Conservation (phyloP, 352 stramenopile genomes). For the Phytopythium kandeliae region DNA sequence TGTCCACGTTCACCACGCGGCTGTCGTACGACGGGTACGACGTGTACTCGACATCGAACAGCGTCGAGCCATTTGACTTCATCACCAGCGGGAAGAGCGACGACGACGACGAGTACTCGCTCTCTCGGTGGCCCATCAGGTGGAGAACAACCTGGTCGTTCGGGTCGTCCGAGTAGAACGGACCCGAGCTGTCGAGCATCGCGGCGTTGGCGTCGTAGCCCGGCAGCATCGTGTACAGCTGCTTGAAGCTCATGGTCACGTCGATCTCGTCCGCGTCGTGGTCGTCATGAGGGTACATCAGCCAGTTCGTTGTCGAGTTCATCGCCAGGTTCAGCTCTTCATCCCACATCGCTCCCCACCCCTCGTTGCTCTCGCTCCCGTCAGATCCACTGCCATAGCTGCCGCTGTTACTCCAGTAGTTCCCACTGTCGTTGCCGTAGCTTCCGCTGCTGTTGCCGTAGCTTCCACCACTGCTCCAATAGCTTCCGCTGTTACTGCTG, state of each 20-base stretch:
- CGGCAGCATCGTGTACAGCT: conserved; percentile 45
- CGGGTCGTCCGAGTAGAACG: conserved; percentile 30
- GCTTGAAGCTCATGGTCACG: conserved; percentile 48
- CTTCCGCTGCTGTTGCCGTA: not conserved
- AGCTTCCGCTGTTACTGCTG: not conserved
- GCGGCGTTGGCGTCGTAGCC: conserved; percentile 19
- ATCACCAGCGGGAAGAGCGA: conserved; percentile 33
- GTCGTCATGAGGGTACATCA: conserved; percentile 16
- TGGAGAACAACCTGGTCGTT: conserved; percentile 43
- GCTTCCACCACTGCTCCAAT: too few species aligned
- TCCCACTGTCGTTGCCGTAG: not conserved
- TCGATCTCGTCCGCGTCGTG: conserved; percentile 28
- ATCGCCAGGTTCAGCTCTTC: not conserved
- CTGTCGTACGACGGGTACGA: conserved; percentile 17
- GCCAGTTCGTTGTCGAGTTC: conserved; percentile 25
- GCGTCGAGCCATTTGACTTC: conserved; percentile 33
- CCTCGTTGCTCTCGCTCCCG: not conserved
- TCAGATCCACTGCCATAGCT: too few species aligned
- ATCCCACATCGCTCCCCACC: not conserved
- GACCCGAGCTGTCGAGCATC: conserved; percentile 10
- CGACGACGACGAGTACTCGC: conserved; percentile 10
- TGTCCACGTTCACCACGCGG: conserved; percentile 13
- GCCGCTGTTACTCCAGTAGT: not conserved
- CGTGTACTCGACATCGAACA: conserved; percentile 34
- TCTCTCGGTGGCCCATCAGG: conserved; percentile 17